Base-by-base conservation (phyloP, 2,329 filamentous ascomycete species). In the Ascosphaera apis region DNA sequence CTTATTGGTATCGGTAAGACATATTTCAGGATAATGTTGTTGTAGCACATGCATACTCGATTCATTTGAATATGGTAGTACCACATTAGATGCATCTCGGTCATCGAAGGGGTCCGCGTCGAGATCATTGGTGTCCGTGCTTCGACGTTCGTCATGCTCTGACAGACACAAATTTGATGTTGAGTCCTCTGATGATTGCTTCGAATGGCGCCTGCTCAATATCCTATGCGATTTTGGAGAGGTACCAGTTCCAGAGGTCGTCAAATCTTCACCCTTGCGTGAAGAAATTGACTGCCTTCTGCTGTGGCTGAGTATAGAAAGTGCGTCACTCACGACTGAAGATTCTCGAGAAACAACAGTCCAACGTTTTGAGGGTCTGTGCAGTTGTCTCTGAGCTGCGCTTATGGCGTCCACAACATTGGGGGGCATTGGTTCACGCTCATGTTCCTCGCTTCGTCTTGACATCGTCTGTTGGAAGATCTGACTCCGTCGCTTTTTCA, bases 1-100 rank as follows among this genome's bases (percentile, higher is more conserved):
- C 11, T 25, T 25, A 11, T 25, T 25, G 21, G 21, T 25, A 11
- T 25, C 21, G 11, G 11, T 25, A 11, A 25, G 21, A 11, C 11
- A 6, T 36, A 70, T 48, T 36, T 61, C 60, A 11, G 65, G 64
- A 8, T 64, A 63, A n/a, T 60, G 21, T 11, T 25, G 41, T 13
- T 43, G 40, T 34, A 41, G 38, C 36, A 44, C 37, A 32, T 43
- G 39, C 32, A 41, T 37, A 23, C 39, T 43, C 21, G 21, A 6
- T 25, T 25, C 21, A 25, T 25, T 25, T 25, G 21, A 25, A 11
- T 25, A 25, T 11, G 21, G 21, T 5, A 25, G 21, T 11, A 25
- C 21, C 5, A 25, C 21, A 25, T 11, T 25, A 25, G 21, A 5
- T 6, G 6, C 21, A 5, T 25, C 21, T 25, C 11, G 21, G 5